A percentile compares a stretch with the other conserved stretches of the same genome.
phyloP scores from a whole-genome alignment of 2,329 filamentous ascomycete species.

The Apiospora phragmitis region DNA sequence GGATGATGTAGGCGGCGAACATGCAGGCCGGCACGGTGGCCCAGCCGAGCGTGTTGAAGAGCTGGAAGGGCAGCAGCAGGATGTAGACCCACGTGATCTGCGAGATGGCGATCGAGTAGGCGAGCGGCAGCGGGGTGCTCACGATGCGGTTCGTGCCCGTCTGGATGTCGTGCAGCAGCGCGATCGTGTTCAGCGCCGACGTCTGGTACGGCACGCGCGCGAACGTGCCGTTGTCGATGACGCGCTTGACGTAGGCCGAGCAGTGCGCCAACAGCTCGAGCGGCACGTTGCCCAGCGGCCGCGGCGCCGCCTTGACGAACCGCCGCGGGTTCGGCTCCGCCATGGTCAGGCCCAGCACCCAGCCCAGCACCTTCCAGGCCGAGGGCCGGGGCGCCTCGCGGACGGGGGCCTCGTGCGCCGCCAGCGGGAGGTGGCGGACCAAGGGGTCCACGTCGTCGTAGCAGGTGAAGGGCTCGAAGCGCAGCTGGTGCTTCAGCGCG shows the following conservation, averaged over 20 bases:
- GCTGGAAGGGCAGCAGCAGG: slow-evolving; percentile 78
- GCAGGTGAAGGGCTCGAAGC: slow-evolving; percentile 78
- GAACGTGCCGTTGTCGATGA: slow-evolving; percentile 57
- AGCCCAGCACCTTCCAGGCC: slow-evolving; percentile 64
- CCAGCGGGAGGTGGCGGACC: slow-evolving; percentile 71
- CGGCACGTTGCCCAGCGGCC: slow-evolving; percentile 77
- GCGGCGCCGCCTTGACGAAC: slow-evolving; percentile 69
- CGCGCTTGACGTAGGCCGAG: slow-evolving; percentile 64
- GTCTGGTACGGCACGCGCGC: slow-evolving; percentile 60
- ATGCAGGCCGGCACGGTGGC: slow-evolving; percentile 77
- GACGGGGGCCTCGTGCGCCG: slow-evolving; percentile 40
- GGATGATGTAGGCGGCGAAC: slow-evolving; percentile 76
- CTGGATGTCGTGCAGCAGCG: slow-evolving; percentile 69
- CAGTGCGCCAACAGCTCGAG: slow-evolving; percentile 78
- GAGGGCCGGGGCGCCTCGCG: slow-evolving; percentile 41
- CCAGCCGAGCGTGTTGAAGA: slow-evolving; percentile 64
- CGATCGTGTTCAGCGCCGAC: slow-evolving; percentile 56
- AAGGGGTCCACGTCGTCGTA: slow-evolving; percentile 74
- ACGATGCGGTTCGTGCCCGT: slow-evolving; percentile 75
- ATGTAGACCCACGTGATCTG: slow-evolving; percentile 89
- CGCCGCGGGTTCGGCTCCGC: slow-evolving; percentile 78
- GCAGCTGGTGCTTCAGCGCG: slow-evolving; percentile 77
- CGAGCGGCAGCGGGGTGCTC: slow-evolving; percentile 78
- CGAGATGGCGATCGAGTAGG: slow-evolving; percentile 81
- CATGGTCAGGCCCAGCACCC: slow-evolving; percentile 75